Conservation (phyloP, 768 basidiomycete genomes). For the Naganishia randhawae region DNA sequence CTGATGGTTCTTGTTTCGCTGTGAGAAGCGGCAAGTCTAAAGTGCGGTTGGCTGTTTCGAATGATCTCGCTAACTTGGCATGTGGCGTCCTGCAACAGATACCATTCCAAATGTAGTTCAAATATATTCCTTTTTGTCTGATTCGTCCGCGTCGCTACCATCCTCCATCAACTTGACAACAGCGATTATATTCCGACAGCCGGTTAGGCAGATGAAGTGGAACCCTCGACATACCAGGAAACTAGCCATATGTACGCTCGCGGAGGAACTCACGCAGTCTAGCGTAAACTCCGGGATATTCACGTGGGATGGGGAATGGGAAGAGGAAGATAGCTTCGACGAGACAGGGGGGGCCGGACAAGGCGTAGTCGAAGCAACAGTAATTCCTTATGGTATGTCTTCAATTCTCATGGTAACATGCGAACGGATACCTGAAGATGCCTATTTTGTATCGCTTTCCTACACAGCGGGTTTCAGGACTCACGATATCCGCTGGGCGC, state of each 20-base stretch:
- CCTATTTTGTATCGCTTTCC: background rate
- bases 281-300: constrained; percentile 27
- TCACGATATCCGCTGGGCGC: constrained; percentile 70
- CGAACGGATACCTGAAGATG: background rate
- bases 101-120: constrained; percentile 59
- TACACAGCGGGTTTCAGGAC: constrained; percentile 66
- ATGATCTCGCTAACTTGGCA: background rate
- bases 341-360: constrained; percentile 30
- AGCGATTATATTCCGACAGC: constrained; percentile 62
- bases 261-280: constrained; percentile 60
- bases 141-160: constrained; percentile 61
- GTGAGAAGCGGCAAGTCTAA: constrained; percentile 63
- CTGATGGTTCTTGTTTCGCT: constrained; percentile 67
- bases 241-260: constrained; percentile 65
- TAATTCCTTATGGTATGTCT: constrained; percentile 75
- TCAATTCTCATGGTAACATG: background rate
- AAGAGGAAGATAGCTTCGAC: constrained; percentile 31
- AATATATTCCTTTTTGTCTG: constrained; percentile 68
- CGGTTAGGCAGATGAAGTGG: constrained; percentile 70
- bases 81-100: background rate
- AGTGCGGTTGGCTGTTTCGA: background rate
- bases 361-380: constrained; percentile 86
- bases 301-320: constrained; percentile 48
- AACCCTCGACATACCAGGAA: constrained; percentile 76
- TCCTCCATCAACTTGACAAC: constrained; percentile 55